Evolutionary conservation across 192 early-diverging fungal species (phyloP).

Genomic region (Kappamyces sp.): DNA sequence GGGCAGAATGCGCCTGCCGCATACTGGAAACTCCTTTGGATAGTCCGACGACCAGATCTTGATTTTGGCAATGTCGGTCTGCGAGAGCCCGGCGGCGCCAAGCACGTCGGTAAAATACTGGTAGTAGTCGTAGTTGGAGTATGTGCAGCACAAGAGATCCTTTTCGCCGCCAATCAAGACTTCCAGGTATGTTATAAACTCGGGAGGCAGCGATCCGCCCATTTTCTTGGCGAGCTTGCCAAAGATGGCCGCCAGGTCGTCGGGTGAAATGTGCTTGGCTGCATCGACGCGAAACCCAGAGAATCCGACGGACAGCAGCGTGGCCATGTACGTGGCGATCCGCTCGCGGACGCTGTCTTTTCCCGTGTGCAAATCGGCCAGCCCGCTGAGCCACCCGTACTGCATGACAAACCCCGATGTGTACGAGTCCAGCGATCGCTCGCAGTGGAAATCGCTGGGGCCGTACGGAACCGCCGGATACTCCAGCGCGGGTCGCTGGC

Average conservation of each 20-base stretch:
- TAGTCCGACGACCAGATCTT: slow-evolving; percentile 28
- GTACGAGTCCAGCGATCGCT: slow-evolving; percentile 13
- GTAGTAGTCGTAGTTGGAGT: slow-evolving; percentile 16
- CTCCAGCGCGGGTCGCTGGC: slow-evolving; percentile 18
- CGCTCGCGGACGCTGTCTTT: slow-evolving; percentile 21
- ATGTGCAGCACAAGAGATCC: slow-evolving; percentile 17
- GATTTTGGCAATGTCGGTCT: slow-evolving; percentile 20
- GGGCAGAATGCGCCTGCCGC: slow-evolving; percentile 23
- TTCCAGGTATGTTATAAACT: slow-evolving; percentile 32
- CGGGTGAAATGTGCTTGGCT: slow-evolving; percentile 22
- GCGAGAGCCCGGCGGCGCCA: slow-evolving; percentile 6
- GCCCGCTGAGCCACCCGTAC: slow-evolving; percentile 17
- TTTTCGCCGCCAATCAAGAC: slow-evolving; percentile 24
- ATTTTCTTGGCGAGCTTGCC: slow-evolving; percentile 17
- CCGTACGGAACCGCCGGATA: slow-evolving; percentile 27
- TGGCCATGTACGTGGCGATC: slow-evolving; percentile 13
- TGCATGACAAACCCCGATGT: slow-evolving; percentile 10
- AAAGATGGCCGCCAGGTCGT: slow-evolving; percentile 8
- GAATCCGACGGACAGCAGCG: slow-evolving; percentile 18
- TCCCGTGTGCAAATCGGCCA: slow-evolving; percentile 24
- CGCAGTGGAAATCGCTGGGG: slow-evolving; percentile 28
- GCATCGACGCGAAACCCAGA: slow-evolving; percentile 26
- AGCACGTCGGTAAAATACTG: neutral
- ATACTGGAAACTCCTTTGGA: slow-evolving; percentile 25
- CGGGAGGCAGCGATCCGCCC: slow-evolving; percentile 19